Evolutionary conservation across 495 filamentous ascomycete species (phyloP).

Genomic region (Talaromyces adpressus): DNA sequence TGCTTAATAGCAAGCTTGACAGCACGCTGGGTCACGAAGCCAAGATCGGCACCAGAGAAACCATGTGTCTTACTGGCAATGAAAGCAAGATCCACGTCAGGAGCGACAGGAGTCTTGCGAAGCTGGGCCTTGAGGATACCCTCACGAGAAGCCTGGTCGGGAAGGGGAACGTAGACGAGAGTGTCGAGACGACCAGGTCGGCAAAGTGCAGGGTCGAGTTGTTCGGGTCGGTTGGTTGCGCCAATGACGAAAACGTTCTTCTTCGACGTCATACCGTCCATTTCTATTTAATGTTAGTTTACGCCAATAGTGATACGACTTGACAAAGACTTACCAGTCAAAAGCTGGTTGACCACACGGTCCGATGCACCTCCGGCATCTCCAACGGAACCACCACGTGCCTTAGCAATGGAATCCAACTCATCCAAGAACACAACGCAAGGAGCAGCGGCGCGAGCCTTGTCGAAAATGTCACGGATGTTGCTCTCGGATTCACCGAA

Average conservation of each 20-base stretch:
- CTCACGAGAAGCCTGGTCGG: conserved; percentile 80
- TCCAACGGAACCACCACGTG: conserved; percentile 92
- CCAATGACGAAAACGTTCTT: conserved; percentile 99
- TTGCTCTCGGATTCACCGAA: conserved; percentile 99
- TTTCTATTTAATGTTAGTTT: conserved; percentile 63
- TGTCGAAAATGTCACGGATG: conserved; percentile 99
- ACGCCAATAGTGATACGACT: background rate
- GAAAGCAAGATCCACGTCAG: conserved; percentile 80
- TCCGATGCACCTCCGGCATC: conserved; percentile 98
- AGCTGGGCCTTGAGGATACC: conserved; percentile 92
- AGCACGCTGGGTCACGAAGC: conserved; percentile 96
- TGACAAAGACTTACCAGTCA: conserved; percentile 67
- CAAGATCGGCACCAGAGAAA: conserved; percentile 99
- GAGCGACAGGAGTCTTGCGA: conserved; percentile 90
- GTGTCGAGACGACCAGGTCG: conserved; percentile 98
- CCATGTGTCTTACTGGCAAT: conserved; percentile 97
- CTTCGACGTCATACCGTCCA: conserved; percentile 99
- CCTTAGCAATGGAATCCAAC: conserved; percentile 98
- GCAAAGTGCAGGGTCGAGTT: conserved; percentile 94
- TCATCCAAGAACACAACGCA: conserved; percentile 99
- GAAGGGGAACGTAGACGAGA: conserved; percentile 93
- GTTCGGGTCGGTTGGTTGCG: conserved; percentile 96
- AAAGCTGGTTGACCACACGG: conserved; percentile 98
- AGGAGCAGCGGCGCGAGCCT: conserved; percentile 95
- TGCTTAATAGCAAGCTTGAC: conserved; percentile 99